Conservation (phyloP, 2,329 filamentous ascomycete genomes). For the Aureobasidium pullulans region DNA sequence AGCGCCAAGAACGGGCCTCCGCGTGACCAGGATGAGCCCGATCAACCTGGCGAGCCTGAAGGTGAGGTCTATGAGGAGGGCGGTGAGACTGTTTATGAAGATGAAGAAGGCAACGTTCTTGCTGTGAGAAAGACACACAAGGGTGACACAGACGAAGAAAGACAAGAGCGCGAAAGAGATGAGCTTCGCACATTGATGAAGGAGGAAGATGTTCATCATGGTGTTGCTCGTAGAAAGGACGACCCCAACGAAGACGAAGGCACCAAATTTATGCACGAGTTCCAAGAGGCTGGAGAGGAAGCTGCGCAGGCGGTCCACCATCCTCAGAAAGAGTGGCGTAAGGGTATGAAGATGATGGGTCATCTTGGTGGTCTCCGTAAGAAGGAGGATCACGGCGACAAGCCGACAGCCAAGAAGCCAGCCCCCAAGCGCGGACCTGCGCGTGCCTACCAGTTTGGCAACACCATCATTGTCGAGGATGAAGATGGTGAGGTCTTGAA, state of each 20-base stretch:
- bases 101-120: conserved; percentile 79
- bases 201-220: conserved; percentile 39
- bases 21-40: conserved; percentile 20
- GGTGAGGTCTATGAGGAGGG: conserved; percentile 78
- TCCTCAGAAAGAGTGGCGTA: conserved; percentile 32
- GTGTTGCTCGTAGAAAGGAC: conserved; percentile 42
- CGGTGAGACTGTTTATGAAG: conserved; percentile 70
- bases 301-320: conserved; percentile 50
- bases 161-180: conserved; percentile 52
- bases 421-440: conserved; percentile 56
- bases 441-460: conserved; percentile 79
- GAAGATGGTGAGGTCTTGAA: conserved; percentile 81
- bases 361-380: conserved; percentile 39
- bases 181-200: conserved; percentile 47
- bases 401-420: conserved; percentile 21
- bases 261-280: conserved; percentile 27
- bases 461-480: conserved; percentile 84
- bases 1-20: conserved; percentile 16
- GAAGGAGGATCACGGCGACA: conserved; percentile 30
- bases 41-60: conserved; percentile 25
- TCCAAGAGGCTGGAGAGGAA: conserved; percentile 56
- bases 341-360: conserved; percentile 38
- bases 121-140: conserved; percentile 49
- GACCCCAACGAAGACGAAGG: conserved; percentile 36
- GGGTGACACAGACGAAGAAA: conserved; percentile 45